These are phyloP conservation scores for Tillandsia leiboldiana DNA, from an alignment of 176 grass and related monocot species.

Conservation along the genomic window DNA sequence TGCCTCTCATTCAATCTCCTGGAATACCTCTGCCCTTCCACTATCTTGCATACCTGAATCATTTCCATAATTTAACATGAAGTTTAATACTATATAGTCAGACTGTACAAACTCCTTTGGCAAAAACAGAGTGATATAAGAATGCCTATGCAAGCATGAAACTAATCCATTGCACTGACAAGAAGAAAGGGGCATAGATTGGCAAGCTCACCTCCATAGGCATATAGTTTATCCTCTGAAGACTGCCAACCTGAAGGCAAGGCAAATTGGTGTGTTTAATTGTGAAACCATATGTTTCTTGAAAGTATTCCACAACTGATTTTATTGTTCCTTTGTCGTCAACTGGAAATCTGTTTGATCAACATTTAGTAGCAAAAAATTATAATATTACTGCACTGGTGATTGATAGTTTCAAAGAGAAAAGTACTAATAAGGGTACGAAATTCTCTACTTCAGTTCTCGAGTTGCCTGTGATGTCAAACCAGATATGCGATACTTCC, in stretches of 20 bases:
- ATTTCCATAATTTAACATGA: constrained; percentile 1
- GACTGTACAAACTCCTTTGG: background rate
- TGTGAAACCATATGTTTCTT: constrained; percentile 87
- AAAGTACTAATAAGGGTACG: background rate
- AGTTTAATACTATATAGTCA: background rate
- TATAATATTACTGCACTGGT: background rate
- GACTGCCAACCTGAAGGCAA: constrained; percentile 78
- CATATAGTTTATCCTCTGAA: constrained; percentile 85
- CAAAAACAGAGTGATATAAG: background rate
- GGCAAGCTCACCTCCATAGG: constrained; percentile 77
- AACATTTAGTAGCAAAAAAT: constrained; percentile 2
- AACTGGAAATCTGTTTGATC: constrained; percentile 54
- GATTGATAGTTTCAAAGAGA: background rate
- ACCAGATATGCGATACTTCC: constrained; percentile 90
- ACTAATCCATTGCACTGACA: background rate
- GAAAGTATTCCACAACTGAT: constrained; percentile 91
- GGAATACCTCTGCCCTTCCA: constrained; percentile 87
- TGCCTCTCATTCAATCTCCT: constrained; percentile 81
- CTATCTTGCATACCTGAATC: constrained; percentile 86
- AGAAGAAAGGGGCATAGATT: constrained; percentile 4
- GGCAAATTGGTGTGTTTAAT: constrained; percentile 85
- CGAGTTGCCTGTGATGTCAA: constrained; percentile 70
- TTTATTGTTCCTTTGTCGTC: constrained; percentile 78
- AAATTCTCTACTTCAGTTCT: constrained; percentile 59
- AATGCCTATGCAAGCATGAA: background rate